Percentiles rank a stretch among this genome's conserved stretches.
These are phyloP conservation scores for Tremella yokohamensis DNA, from an alignment of 768 basidiomycete genomes.

Conservation along the genomic window DNA sequence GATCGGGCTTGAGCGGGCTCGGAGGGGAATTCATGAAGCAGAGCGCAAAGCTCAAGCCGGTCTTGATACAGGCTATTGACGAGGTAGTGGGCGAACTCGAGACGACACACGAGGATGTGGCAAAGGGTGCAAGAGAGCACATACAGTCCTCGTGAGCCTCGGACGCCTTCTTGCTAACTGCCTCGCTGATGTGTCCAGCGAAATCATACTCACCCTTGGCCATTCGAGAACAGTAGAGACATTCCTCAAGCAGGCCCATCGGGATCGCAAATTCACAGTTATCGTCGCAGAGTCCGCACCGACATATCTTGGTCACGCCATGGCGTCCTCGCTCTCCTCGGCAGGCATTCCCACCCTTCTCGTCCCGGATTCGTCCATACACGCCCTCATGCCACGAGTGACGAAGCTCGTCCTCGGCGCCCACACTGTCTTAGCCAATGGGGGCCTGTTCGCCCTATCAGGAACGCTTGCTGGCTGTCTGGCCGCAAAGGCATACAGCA, in stretches of 20 bases:
- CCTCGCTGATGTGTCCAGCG: constrained; percentile 55
- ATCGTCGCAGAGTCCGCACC: constrained; percentile 95
- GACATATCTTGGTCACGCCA: constrained; percentile 70
- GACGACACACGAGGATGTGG: constrained; percentile 89
- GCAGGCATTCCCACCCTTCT: constrained; percentile 90
- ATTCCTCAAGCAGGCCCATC: constrained; percentile 86
- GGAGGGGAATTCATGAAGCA: constrained; percentile 49
- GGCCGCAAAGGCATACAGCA: constrained; percentile 82
- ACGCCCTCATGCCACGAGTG: constrained; percentile 91
- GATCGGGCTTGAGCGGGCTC: neutral
- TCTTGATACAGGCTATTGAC: constrained; percentile 93
- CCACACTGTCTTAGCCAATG: constrained; percentile 93
- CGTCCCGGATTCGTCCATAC: constrained; percentile 92
- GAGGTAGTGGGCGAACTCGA: constrained; percentile 94
- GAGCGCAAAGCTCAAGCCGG: constrained; percentile 65
- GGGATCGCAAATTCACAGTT: constrained; percentile 86
- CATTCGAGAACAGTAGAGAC: constrained; percentile 89
- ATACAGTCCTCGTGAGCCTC: constrained; percentile 89
- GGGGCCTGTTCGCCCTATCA: constrained; percentile 85
- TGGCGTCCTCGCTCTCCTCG: constrained; percentile 75
- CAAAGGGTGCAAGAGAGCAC: constrained; percentile 90
- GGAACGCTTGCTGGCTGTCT: constrained; percentile 80
- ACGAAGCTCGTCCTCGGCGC: constrained; percentile 95
- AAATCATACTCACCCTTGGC: constrained; percentile 92
- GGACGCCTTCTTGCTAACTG: neutral